Evolutionary conservation across 805 yeast genomes (phyloP).

Genomic region (Yarrowia hollandica): DNA sequence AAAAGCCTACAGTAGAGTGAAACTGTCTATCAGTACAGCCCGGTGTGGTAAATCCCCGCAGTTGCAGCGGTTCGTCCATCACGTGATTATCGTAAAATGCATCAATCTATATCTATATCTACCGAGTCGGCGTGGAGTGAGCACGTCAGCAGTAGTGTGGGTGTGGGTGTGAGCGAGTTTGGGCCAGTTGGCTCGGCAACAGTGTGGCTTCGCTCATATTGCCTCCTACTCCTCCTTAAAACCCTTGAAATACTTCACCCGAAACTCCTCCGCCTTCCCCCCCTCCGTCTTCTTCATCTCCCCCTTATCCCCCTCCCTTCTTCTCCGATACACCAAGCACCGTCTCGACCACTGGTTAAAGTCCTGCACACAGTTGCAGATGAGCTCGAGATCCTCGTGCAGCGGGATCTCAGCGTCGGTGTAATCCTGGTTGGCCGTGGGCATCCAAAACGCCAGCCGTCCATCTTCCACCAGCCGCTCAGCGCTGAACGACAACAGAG

Average conservation of each 20-base stretch:
- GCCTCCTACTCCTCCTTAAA: slow-evolving; percentile 42
- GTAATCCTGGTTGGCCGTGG: slow-evolving; percentile 86
- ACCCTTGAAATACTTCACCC: slow-evolving; percentile 74
- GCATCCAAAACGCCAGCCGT: slow-evolving; percentile 95
- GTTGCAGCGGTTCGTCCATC: too few species aligned
- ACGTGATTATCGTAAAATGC: too few species aligned
- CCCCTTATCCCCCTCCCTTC: slow-evolving; percentile 45
- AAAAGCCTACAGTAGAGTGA: too few species aligned
- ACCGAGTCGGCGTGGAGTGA: too few species aligned
- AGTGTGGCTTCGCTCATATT: too few species aligned
- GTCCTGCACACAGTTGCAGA: slow-evolving; percentile 77
- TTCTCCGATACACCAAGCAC: slow-evolving; percentile 73
- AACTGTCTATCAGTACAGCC: too few species aligned
- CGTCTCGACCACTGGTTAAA: slow-evolving; percentile 94
- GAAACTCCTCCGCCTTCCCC: slow-evolving; percentile 56
- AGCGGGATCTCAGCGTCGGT: slow-evolving; percentile 67
- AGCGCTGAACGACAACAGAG: slow-evolving; percentile 71
- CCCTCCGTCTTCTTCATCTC: slow-evolving; percentile 51
- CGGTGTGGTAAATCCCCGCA: too few species aligned
- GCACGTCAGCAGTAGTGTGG: too few species aligned
- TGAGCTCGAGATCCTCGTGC: slow-evolving; percentile 68
- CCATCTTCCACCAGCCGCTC: slow-evolving; percentile 71
- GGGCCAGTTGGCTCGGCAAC: too few species aligned
- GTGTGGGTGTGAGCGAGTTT: too few species aligned
- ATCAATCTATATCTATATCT: too few species aligned